Evolutionary conservation across 192 early-diverging fungal species (phyloP), one percentile per base, ranked within the genome.

Genomic region (Dissophora globulifera): DNA sequence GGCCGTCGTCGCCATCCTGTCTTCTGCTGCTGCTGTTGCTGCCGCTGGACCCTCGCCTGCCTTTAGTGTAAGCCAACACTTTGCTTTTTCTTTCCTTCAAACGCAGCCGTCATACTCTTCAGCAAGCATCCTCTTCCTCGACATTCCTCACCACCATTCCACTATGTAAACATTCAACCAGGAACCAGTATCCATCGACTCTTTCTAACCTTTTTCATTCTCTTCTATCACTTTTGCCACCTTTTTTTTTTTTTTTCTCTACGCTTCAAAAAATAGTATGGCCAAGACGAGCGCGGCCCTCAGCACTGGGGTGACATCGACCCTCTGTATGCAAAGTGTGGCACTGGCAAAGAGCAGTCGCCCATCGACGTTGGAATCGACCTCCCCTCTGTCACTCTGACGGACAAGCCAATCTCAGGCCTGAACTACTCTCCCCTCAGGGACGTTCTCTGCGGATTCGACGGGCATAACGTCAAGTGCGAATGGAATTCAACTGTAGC

Each of bases 311-410:
- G 66, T 13, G 16, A 35, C 11, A 49, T 80, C 15, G 50, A 53
- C 32, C 56, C 75, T 1, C 26, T 45, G 26, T 80, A 46, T 53
- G 53, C 29, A 16, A 45, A 38, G 0, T 84, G 83, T 58, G 26
- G 33, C 26, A 66, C 27, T 1, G 83, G 83, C 13, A 43, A 66
- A 11, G 22, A 56, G 13, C 86, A 88, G 63, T 88, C 87, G 9
- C 87, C 87, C 20, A 78, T 88, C 49, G 68, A 88, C 58, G 65
- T 87, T 58, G 64, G 17, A 16, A 19, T 64, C 6, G 62, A 51
- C 11, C 38, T 51, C 0, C 62, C 62, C 13, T 52, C 20, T 16
- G 62, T 64, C 2, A 1, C 50, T 9, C 41, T 71, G 26, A 19
- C 55, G 13, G 51, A 31, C 9, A 13, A 51, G 2, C 13, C 38